Base-by-base conservation (phyloP, 768 basidiomycete genomes). In the Dictyophora rubrovolvata region DNA sequence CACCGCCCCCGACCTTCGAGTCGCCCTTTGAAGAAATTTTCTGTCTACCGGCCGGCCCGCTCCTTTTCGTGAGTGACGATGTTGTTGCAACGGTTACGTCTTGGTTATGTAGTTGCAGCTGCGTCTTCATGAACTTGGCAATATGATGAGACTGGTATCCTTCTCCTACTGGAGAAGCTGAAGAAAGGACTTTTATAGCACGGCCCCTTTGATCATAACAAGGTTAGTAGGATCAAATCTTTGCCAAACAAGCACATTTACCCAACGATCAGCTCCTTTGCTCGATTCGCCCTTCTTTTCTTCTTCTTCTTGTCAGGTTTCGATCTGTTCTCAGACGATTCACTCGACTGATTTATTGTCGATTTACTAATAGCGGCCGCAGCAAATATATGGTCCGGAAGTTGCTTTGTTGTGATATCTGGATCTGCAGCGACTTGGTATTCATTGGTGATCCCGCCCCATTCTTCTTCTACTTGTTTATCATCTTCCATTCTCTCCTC, bases 381-480 rank as follows among this genome's bases (percentile, higher is more conserved):
- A 0, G 71, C 63, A 67, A 87, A 87, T 18, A 86, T 72, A 61
- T 84, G 79, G 64, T 86, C 85, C 1, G 84, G 82, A 28, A 87
- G 81, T 68, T 85, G 80, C 51, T 79, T 72, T 3, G 73, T 66
- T 55, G 75, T 61, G 65, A 48, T 65, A 23, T 65, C 67, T 20
- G 65, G 63, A 20, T 51, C 53, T 1, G 55, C 65, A 5, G 65
- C 71, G 51, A 62, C 63, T 35, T 62, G 63, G 17, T 63, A 65
- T 1, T 64, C 70, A 33, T 65, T 66, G 28, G 60, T 69, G 17
- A 65, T 16, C 59, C 65, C n/a, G 61, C 65, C 5, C 65, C 72
- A 59, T 53, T 56, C 66, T 14, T 65, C 71, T 12, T 64, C 67
- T 5, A 28, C 28, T 28, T 68, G 66, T 50, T 65, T 66, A 16